Evolutionary conservation across 257 asterid species (phyloP).

Genomic region (Cruciata laevipes): DNA sequence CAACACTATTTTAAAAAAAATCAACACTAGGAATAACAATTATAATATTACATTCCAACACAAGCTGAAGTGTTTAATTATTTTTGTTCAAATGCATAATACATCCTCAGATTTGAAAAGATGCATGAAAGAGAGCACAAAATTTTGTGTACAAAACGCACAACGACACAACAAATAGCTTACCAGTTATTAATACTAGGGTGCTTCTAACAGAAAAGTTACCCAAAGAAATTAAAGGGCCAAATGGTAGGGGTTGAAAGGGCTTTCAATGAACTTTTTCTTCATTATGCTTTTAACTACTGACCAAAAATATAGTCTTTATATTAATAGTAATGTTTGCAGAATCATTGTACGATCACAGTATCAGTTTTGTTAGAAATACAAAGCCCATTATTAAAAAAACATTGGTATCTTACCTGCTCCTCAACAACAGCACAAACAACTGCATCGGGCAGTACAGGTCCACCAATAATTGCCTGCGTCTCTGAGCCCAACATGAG

Average conservation of each 20-base stretch:
- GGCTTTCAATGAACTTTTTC: no score
- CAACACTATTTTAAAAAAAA: no score
- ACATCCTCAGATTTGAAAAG: neutral
- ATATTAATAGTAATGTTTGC: neutral
- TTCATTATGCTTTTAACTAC: neutral
- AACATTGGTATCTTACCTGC: constrained; percentile 55
- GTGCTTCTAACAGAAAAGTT: neutral
- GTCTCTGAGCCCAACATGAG: constrained; percentile 70
- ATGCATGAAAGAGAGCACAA: neutral
- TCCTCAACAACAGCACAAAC: constrained; percentile 98
- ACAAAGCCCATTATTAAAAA: neutral
- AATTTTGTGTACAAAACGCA: neutral
- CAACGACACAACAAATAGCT: neutral
- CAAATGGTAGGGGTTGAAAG: no score
- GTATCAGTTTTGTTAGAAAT: neutral
- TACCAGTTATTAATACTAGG: neutral
- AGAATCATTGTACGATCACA: neutral
- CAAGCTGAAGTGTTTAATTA: no score
- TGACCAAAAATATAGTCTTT: neutral
- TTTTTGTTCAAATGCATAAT: no score
- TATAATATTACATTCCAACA: no score
- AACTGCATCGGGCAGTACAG: constrained; percentile 66
- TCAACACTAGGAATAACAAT: no score
- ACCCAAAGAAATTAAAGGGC: no score
- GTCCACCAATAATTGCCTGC: constrained; percentile 87